These are phyloP conservation scores for Citrus australasica DNA, from an alignment of 345 rosid genomes.

Conservation along the genomic window DNA sequence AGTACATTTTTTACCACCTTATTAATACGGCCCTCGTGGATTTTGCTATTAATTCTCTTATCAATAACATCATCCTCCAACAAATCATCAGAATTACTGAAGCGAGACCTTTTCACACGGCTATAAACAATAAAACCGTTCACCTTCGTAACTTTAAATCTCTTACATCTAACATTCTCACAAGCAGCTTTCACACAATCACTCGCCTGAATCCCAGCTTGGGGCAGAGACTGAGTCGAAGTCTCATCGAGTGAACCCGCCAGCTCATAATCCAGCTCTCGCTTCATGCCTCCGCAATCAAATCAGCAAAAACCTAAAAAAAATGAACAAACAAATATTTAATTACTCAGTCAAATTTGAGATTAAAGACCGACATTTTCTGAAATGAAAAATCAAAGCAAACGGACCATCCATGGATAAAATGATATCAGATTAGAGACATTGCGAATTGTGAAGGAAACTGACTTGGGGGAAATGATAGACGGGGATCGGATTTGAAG, in stretches of 20 bases:
- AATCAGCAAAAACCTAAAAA: constrained; percentile 27
- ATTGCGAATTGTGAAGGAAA: neutral
- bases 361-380: neutral
- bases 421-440: neutral
- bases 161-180: constrained; percentile 45
- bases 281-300: constrained; percentile 49
- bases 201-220: constrained; percentile 30
- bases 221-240: constrained; percentile 29
- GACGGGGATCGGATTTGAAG: neutral
- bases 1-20: constrained; percentile 6
- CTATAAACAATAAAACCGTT: constrained; percentile 78
- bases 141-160: constrained; percentile 52
- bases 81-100: constrained; percentile 20
- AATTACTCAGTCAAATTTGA: neutral
- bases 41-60: constrained; percentile 16
- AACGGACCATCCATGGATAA: neutral
- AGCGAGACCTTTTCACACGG: constrained; percentile 44
- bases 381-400: constrained; percentile 5
- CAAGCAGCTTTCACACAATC: constrained; percentile 23
- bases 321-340: neutral
- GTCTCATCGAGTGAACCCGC: constrained; percentile 25
- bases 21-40: constrained; percentile 3
- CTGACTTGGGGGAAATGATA: neutral
- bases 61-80: constrained; percentile 15
- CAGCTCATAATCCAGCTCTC: constrained; percentile 37